Base-by-base conservation (phyloP, 2,329 filamentous ascomycete species). In the Fusarium virguliforme region DNA sequence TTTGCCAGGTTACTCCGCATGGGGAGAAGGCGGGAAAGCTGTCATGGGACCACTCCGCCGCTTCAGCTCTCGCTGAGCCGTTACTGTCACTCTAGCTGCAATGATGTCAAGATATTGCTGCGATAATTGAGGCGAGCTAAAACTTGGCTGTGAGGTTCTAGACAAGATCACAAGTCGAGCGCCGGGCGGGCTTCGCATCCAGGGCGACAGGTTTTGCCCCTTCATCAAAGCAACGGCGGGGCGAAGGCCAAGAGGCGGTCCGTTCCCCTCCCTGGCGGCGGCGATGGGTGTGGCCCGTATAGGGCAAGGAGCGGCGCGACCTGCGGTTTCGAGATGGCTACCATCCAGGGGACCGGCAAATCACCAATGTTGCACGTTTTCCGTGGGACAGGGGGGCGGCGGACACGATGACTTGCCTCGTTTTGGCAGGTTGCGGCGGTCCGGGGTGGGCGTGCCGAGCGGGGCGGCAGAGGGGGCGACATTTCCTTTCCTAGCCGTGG, bases 231-330 rank as follows among this genome's bases (percentile, higher is more conserved):
- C 35, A 24, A 35, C 24, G 53, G 35, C 6, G 53, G 2, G 53
- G 53, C 34, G 35, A 35, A 55, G 53, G 30, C 53, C 35, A 37
- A 55, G 35, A 38, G 22, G 26, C 53, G 53, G 53, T 55, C 53
- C 53, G 53, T 40, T 28, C 53, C 35, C 53, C 53, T 38, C 30
- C 35, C 53, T 30, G 35, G 53, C 15, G 6, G 18, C 53, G 53
- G 15, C 51, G 51, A 40, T 26, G 53, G 53, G 28, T n/a, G 54
- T 32, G 10, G 34, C 43, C 54, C 54, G 38, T 57, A 46, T 34
- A 57, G 6, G 38, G 54, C 30, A 57, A 57, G 13, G 43, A 8
- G 54, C 54, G 54, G 54, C 54, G 54, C 38, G 24, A 55, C 32
- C 13, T 55, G 38, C 35, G 53, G 13, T 55, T 38, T 55, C 22